Base-by-base conservation (phyloP, 2,329 filamentous ascomycete species). In the Aspergillus felis region DNA sequence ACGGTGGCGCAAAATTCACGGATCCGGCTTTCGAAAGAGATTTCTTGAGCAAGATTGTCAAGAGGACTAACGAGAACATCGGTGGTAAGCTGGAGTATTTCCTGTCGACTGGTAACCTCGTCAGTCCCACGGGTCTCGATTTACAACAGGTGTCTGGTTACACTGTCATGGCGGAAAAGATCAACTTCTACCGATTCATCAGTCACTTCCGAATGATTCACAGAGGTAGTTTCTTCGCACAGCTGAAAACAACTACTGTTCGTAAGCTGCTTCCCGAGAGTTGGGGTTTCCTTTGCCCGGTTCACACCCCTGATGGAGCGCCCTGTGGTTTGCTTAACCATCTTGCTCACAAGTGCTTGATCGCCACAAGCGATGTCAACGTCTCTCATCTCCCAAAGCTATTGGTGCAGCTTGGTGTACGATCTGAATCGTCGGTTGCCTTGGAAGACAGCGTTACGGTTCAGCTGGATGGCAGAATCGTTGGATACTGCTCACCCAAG, bases 151-250 rank as follows among this genome's bases (percentile, higher is more conserved):
- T 89, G 0, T 94, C 93, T 12, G 94, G 94, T 61, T 99, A 96
- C 75, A 96, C 91, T 0, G 92, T 99, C 52, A 92, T 97, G 53
- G 94, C 94, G 2, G 94, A 99, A 74, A 97, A 97, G 82, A 93
- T 99, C 72, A 99, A 99, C 79, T 99, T 97, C 74, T 86, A 96
- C 69, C 91, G 94, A 68, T 99, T 97, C 79, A 96, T 99, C 78
- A 94, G 91, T 75, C 94, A 99, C 76, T 99, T 99, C 83, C 89
- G 94, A 65, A 97, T 97, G 92, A 91, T 99, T 57, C 94, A 99
- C 79, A 87, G 94, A 86, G 94, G 94, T 81, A 94, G 91, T 72
- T 99, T 99, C 84, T 99, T 99, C 74, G 94, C 94, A 3, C 91
- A 97, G 73, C 78, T 99, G 63, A 97, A 97, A 78, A 99, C 94